Evolutionary conservation across 805 yeast genomes (phyloP), one percentile per base, ranked within the genome.

Genomic region (Geotrichum ghanense): DNA sequence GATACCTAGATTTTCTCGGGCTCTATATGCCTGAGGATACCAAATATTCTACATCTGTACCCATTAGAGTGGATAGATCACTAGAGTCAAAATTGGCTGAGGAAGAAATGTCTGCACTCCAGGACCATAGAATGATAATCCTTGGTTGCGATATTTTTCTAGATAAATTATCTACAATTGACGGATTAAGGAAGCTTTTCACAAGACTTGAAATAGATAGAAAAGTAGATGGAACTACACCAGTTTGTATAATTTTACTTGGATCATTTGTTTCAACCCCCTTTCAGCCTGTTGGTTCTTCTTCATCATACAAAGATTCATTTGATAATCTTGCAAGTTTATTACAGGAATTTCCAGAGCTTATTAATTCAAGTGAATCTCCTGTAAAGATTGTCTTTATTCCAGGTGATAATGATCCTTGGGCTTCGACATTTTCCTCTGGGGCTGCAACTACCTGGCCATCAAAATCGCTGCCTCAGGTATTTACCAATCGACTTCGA

Each of bases 381-480:
- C 58, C 65, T 4, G 71, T 83, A 23, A 78, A 81, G 45, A 62
- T 92, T 23, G 65, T 87, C 1, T 75, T 92, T 49, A 68, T 90
- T 1, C 97, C 97, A 0, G 97, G 98, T 1, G 76, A 78, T 39
- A 83, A 86, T 54, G 99, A 92, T 64, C 96, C 96, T 0, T 92
- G 97, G 97, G 79, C 80, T 27, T 76, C 92, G 1, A 69, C 80
- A 46, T 74, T 73, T 43, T 73, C 83, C 1, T 70, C 81, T 44
- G 88, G 90, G 3, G 69, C 79, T 0, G 52, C 65, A 1, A 63
- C 75, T 0, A 51, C 72, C 6, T 79, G 86, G 79, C 98, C 98
- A 0, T 83, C 81, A 56, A 67, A 70, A 17, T 71, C 78, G 0
- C 72, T 92, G 2, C 95, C 97, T 0, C 67, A 70, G 22, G 65